Conservation (phyloP, 441 rosid genomes). For the Raphanus hybrid region DNA sequence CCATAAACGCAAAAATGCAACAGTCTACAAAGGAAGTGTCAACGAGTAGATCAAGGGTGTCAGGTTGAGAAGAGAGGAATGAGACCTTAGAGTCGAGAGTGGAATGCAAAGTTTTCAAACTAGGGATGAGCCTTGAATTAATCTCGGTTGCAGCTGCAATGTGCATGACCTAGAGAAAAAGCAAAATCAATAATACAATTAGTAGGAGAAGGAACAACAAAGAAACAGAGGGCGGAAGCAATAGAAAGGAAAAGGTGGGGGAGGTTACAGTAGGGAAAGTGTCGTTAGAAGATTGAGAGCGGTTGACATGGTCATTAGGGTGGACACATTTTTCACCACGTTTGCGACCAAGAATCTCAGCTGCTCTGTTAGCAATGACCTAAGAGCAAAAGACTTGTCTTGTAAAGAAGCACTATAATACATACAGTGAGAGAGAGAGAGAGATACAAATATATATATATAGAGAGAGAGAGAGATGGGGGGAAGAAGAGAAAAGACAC, state of each 20-base stretch:
- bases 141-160: slow-evolving; percentile 90
- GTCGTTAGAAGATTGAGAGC: slow-evolving; percentile 95
- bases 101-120: slow-evolving; percentile 65
- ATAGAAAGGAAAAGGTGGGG: not conserved
- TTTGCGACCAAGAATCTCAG: slow-evolving; percentile 91
- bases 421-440: too few relatives aligned
- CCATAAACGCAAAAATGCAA: slow-evolving; percentile 1
- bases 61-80: slow-evolving; percentile 20
- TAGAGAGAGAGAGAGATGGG: too few relatives aligned
- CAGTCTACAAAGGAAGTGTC: slow-evolving; percentile 19
- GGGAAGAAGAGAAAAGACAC: too few relatives aligned
- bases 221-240: not conserved
- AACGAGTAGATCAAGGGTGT: not conserved
- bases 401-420: too few relatives aligned
- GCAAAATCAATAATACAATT: slow-evolving; percentile 20
- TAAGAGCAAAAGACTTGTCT: too few relatives aligned
- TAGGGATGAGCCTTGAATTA: slow-evolving; percentile 83
- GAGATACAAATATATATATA: too few relatives aligned
- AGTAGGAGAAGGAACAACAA: not conserved
- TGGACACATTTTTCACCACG: slow-evolving; percentile 90
- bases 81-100: slow-evolving; percentile 79
- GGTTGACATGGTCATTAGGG: slow-evolving; percentile 96
- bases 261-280: slow-evolving; percentile 86
- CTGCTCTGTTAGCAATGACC: slow-evolving; percentile 98
- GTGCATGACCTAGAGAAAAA: slow-evolving; percentile 78